Percentiles rank a stretch among this genome's conserved stretches.
Evolutionary conservation across 2,329 filamentous ascomycete genomes (phyloP).

Genomic region (Aureobasidium sp.): DNA sequence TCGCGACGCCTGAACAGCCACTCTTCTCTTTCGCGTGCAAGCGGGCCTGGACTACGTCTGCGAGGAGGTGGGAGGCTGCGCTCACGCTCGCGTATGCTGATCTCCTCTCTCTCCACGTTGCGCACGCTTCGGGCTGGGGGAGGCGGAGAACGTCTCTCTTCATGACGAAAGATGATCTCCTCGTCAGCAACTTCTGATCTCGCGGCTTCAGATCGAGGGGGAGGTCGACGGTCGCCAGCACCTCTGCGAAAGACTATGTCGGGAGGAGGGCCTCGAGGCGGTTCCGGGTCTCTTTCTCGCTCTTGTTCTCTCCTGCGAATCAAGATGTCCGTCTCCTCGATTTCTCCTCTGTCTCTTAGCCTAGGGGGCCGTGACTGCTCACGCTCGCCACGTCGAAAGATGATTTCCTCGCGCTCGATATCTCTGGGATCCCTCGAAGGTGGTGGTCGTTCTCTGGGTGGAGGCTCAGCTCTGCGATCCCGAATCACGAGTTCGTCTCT

Average conservation of each 20-base stretch:
- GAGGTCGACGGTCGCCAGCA: conserved; percentile 13
- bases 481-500: conserved; percentile 33
- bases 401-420: conserved; percentile 18
- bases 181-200: conserved; percentile 15
- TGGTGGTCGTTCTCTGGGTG: conserved; percentile 16
- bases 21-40: conserved; percentile 27
- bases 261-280: conserved; percentile 6
- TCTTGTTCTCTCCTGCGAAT: conserved; percentile 18
- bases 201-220: conserved; percentile 4
- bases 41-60: conserved; percentile 25
- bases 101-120: conserved; percentile 22
- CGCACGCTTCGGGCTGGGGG: conserved; percentile 14
- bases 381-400: conserved; percentile 18
- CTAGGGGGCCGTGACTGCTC: conserved; percentile 22
- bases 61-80: conserved; percentile 24
- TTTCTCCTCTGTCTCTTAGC: conserved; percentile 10
- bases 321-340: conserved; percentile 14
- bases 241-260: conserved; percentile 28
- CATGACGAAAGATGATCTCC: conserved; percentile 15
- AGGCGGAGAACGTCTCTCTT: conserved; percentile 14
- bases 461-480: conserved; percentile 22
- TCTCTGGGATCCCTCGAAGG: conserved; percentile 14
- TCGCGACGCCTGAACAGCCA: conserved; percentile 29
- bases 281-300: conserved; percentile 5
- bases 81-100: conserved; percentile 29